These are phyloP conservation scores for Tulasnella sp. DNA, from an alignment of 768 basidiomycete genomes.

Conservation along the genomic window DNA sequence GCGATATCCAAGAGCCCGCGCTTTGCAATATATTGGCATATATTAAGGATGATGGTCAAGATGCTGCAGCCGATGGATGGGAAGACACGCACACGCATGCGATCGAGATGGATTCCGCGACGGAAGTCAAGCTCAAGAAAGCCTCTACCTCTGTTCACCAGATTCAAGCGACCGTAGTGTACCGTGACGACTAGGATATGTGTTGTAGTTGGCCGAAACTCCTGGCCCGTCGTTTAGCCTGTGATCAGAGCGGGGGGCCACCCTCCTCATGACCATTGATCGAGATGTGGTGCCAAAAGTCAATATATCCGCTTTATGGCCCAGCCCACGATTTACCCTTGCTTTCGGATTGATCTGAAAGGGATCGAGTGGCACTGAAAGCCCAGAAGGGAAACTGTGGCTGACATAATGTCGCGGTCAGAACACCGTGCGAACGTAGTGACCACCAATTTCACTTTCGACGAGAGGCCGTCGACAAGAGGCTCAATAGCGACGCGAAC, in stretches of 20 bases:
- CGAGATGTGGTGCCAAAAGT: not conserved
- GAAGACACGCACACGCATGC: constrained; percentile 24
- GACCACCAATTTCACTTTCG: constrained; percentile 11
- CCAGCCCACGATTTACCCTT: not conserved
- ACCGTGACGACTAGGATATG: constrained; percentile 2
- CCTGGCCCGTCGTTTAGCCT: not conserved
- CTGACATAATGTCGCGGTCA: constrained; percentile 1
- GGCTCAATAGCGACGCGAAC: constrained; percentile 2
- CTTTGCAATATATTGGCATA: constrained; percentile 29
- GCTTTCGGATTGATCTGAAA: not conserved
- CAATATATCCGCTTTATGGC: not conserved
- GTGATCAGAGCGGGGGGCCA: not conserved
- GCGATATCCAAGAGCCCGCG: constrained; percentile 27
- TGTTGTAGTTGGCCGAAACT: not conserved
- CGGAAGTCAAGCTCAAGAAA: constrained; percentile 27
- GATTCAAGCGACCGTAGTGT: constrained; percentile 22
- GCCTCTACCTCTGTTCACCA: constrained; percentile 22
- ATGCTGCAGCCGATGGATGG: constrained; percentile 14
- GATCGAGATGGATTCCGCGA: constrained; percentile 13
- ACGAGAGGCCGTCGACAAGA: not conserved
- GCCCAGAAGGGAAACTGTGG: not conserved
- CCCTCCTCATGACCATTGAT: not conserved
- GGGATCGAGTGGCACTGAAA: not conserved
- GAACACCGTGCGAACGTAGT: not conserved
- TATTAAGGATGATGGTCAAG: constrained; percentile 12